A percentile compares a stretch with the other conserved stretches of the same genome.
These are phyloP conservation scores for Epicoccum sorghinum DNA, from an alignment of 2,329 filamentous ascomycete species.

Conservation along the genomic window DNA sequence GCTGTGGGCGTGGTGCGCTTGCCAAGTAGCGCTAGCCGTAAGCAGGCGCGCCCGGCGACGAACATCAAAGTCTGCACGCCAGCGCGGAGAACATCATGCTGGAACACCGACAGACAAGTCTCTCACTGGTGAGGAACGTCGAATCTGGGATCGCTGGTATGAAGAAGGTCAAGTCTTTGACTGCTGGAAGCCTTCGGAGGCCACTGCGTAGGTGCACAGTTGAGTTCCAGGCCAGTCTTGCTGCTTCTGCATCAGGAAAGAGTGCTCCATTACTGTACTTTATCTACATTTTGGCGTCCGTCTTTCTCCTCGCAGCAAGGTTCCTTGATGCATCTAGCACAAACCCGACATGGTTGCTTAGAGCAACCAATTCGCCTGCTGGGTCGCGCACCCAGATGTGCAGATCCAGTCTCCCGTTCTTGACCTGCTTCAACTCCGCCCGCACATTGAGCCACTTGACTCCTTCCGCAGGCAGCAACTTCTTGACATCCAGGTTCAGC, in stretches of 20 bases:
- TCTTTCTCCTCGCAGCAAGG: slow-evolving; percentile 55
- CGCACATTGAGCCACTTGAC: slow-evolving; percentile 75
- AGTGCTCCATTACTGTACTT: not conserved
- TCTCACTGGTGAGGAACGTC: no score
- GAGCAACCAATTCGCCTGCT: slow-evolving; percentile 67
- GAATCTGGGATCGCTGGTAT: no score
- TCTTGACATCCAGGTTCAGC: slow-evolving; percentile 80
- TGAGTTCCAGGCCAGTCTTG: not conserved
- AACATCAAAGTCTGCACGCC: slow-evolving; percentile 7
- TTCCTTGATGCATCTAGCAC: slow-evolving; percentile 70
- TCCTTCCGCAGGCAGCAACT: slow-evolving; percentile 68
- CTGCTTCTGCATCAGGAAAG: not conserved
- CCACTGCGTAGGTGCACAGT: no score
- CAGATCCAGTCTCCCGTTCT: slow-evolving; percentile 75
- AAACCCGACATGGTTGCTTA: slow-evolving; percentile 72
- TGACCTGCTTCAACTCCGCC: slow-evolving; percentile 68
- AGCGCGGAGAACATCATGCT: not conserved
- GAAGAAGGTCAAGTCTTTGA: no score
- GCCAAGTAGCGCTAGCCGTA: slow-evolving; percentile 19
- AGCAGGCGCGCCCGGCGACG: slow-evolving; percentile 20
- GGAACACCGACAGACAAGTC: not conserved
- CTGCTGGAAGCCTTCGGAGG: no score
- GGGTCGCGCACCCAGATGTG: slow-evolving; percentile 72
- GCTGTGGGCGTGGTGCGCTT: slow-evolving; percentile 21
- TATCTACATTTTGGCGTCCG: slow-evolving; percentile 44